phyloP scores from a whole-genome alignment of 495 filamentous ascomycete species.

The Cercophora sp. region DNA sequence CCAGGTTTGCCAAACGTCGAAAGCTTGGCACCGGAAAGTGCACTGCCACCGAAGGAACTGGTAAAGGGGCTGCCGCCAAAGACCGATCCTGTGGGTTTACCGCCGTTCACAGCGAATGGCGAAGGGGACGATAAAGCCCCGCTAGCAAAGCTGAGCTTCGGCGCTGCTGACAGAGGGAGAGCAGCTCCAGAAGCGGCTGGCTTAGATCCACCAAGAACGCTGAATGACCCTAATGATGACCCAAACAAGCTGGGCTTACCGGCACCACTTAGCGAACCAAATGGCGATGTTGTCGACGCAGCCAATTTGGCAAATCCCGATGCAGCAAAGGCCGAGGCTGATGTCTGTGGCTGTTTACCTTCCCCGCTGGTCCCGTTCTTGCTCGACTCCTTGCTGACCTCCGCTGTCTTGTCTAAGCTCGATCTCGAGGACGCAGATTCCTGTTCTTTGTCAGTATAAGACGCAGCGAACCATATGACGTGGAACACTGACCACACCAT shows the following conservation, averaged over 20 bases:
- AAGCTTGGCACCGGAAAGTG: slow-evolving; percentile 48
- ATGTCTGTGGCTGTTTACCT: slow-evolving; percentile 27
- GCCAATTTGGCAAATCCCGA: slow-evolving; percentile 53
- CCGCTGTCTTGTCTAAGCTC: slow-evolving; percentile 15
- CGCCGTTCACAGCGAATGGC: slow-evolving; percentile 22
- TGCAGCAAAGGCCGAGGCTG: slow-evolving; percentile 43
- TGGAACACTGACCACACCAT: slow-evolving; percentile 19
- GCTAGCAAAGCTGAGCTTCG: slow-evolving; percentile 32
- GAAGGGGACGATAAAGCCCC: slow-evolving; percentile 18
- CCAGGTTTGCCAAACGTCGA: slow-evolving; percentile 67
- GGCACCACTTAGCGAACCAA: slow-evolving; percentile 25
- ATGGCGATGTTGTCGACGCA: slow-evolving; percentile 42
- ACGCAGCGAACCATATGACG: background rate
- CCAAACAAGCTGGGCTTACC: slow-evolving; percentile 40
- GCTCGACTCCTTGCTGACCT: slow-evolving; percentile 1
- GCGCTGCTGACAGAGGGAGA: slow-evolving; percentile 14
- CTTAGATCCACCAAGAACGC: slow-evolving; percentile 25
- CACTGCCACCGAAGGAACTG: slow-evolving; percentile 53
- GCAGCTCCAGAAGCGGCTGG: slow-evolving; percentile 29
- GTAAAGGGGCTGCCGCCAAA: slow-evolving; percentile 37
- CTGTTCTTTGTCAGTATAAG: slow-evolving; percentile 12
- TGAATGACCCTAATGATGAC: slow-evolving; percentile 34
- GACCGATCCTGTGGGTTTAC: slow-evolving; percentile 11
- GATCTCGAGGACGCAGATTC: slow-evolving; percentile 21
- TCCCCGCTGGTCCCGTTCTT: slow-evolving; percentile 5